Evolutionary conservation across 768 basidiomycete species (phyloP), one percentile per base, ranked within the genome.

Genomic region (Mycena epipterygia): DNA sequence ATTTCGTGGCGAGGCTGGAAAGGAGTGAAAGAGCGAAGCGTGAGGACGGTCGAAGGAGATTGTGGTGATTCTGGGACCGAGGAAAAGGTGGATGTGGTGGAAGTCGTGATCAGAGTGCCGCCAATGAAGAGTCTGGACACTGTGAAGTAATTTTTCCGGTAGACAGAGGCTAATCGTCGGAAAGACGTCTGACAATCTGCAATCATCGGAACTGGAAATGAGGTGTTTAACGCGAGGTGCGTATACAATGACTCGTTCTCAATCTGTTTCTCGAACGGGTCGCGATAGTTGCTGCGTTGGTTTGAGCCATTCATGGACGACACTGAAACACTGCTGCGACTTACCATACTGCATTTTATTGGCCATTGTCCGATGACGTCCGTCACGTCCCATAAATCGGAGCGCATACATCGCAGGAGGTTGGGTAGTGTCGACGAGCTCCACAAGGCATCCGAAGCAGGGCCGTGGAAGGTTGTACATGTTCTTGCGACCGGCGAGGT

Each of bases 401-500:
- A 61, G 35, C 35, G 61, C 23, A 63, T 33, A 39, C 61, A 63
- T 21, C 46, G 13, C 29, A 63, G 49, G 51, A 63, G 46, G 21
- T 60, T 46, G 4, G 46, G 27, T 17, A 60, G 32, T 19, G 58
- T n/a, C 27, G 32, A 29, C 27, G 61, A 49, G 21, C 39, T 37
- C 61, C 49, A 63, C 32, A 63, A 12, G 32, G 25, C 23, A 7
- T 35, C 27, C 33, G 51, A 37, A 25, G 61, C 61, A 13, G 35
- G 61, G 17, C 61, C 39, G 35, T 46, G 37, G 23, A 62, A 63
- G 39, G 29, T 19, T 19, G 61, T 35, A 5, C 33, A 63, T 9
- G 61, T 63, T 16, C 61, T 49, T 33, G 61, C 61, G 9, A 63
- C 48, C 61, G 29, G 61, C 61, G 35, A 63, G 62, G 39, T 53